Evolutionary conservation across 2,329 filamentous ascomycete genomes (phyloP), one percentile per base, ranked within the genome.

Genomic region (Fusarium sp.): DNA sequence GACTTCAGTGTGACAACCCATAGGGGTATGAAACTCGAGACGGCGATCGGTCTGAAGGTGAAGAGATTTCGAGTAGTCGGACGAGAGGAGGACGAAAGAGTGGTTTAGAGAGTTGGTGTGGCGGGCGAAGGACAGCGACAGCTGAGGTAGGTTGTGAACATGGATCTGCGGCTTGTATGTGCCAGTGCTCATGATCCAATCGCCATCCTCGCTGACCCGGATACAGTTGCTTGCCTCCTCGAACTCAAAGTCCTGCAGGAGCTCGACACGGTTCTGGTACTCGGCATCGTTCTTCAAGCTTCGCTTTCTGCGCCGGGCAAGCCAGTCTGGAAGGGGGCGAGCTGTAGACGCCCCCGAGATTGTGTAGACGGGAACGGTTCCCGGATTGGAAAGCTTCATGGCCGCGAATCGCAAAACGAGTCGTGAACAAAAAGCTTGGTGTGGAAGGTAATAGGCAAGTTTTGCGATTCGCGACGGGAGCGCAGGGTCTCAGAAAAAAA

Each of bases 211-310:
- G 78, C 94, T 98, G 73, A 97, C 91, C 59, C 95, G 91, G 73
- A 99, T 91, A 81, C 96, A 98, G 76, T 92, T 91, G 81, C 95
- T 98, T 45, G 97, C 96, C 84, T 98, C 95, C 79, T 98, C 95
- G 79, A 99, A 98, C 80, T 97, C 95, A 82, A 99, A 99, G 81
- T 99, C 97, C 80, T 99, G 97, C 40, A 99, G 89, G 66, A 99
- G 88, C 83, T 99, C 97, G 77, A 99, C 92, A 75, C 97, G 93
- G 82, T 95, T 98, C 73, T 95, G 93, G 84, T 96, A 98, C 81
- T 98, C 96, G 69, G 93, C 88, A 81, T 98, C 96, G 76, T 96
- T 92, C 84, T 98, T 98, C 77, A 98, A 86, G 80, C 94, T 97
- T 81, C 94, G 90, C 87, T 98, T 98, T 81, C 96, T 89, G 78